Evolutionary conservation across 2,329 filamentous ascomycete genomes (phyloP).

Genomic region (Coniochaeta pulveracea): DNA sequence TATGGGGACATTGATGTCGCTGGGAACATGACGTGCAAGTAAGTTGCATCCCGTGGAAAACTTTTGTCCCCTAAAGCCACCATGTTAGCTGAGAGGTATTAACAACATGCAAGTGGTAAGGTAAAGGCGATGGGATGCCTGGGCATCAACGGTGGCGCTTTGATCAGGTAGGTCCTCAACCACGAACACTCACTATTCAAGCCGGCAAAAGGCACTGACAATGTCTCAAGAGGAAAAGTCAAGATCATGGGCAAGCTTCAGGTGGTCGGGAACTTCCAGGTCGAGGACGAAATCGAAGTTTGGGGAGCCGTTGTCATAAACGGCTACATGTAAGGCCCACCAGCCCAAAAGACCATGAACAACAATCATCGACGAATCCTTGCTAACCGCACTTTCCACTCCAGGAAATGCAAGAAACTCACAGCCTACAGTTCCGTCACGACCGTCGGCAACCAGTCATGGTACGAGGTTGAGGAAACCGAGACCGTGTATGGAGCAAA

Average conservation of each 20-base stretch:
- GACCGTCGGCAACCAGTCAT: conserved; percentile 30
- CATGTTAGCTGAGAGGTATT: too few species aligned
- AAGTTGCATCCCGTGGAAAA: conserved; percentile 10
- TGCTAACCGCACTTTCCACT: conserved; percentile 9
- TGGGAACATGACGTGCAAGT: conserved; percentile 31
- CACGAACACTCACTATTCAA: neutral
- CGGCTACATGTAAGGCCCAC: conserved; percentile 27
- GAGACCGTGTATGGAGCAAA: conserved; percentile 31
- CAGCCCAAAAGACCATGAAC: neutral
- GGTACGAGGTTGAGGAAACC: conserved; percentile 28
- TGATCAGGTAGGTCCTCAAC: conserved; percentile 21
- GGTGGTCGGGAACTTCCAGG: conserved; percentile 29
- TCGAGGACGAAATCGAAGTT: conserved; percentile 28
- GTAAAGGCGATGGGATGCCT: conserved; percentile 37
- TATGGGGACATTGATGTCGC: conserved; percentile 30
- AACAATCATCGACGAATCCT: neutral
- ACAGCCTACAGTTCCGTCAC: conserved; percentile 34
- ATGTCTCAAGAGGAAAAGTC: conserved; percentile 25
- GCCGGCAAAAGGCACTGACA: neutral
- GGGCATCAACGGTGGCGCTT: conserved; percentile 24
- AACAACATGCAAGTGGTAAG: conserved; percentile 24
- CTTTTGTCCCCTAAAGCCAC: neutral
- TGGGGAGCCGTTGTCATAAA: conserved; percentile 34
- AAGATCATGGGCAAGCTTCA: conserved; percentile 35
- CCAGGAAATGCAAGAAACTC: conserved; percentile 28